Percentiles rank a stretch among this genome's conserved stretches.
These are phyloP conservation scores for Thielaviopsis punctulata DNA, from an alignment of 2,329 filamentous ascomycete species.

Conservation along the genomic window DNA sequence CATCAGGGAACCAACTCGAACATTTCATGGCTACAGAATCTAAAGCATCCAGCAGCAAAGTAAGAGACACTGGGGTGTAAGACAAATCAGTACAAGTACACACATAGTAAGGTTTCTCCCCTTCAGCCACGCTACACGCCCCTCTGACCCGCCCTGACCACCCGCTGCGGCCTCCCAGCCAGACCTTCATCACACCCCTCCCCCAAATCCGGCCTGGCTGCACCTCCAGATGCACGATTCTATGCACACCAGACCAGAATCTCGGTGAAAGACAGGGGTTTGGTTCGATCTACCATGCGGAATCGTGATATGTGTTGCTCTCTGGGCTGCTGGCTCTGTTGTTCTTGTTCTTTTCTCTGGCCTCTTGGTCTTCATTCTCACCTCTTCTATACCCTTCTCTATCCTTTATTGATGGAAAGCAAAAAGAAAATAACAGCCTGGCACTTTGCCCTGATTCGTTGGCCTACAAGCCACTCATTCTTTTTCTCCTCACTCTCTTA, in stretches of 20 bases:
- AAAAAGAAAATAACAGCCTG: neutral
- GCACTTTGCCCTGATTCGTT: neutral
- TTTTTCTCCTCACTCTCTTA: neutral
- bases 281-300: slow-evolving; percentile 4
- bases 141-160: too few relatives aligned
- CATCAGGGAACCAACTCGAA: too few relatives aligned
- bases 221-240: neutral
- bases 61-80: too few relatives aligned
- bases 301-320: neutral
- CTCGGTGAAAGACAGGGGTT: slow-evolving; percentile 12
- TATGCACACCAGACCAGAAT: slow-evolving; percentile 9
- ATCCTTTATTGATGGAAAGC: neutral
- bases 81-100: neutral
- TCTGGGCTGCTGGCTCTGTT: neutral
- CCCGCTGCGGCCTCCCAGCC: too few relatives aligned
- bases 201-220: neutral
- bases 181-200: neutral
- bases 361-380: neutral
- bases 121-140: too few relatives aligned
- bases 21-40: too few relatives aligned
- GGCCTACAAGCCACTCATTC: neutral
- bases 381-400: neutral
- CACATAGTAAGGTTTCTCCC: neutral
- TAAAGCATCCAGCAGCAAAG: too few relatives aligned
- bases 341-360: too few relatives aligned